These are phyloP conservation scores for Parascedosporium putredinis DNA, from an alignment of 2,329 filamentous ascomycete genomes.

Conservation along the genomic window DNA sequence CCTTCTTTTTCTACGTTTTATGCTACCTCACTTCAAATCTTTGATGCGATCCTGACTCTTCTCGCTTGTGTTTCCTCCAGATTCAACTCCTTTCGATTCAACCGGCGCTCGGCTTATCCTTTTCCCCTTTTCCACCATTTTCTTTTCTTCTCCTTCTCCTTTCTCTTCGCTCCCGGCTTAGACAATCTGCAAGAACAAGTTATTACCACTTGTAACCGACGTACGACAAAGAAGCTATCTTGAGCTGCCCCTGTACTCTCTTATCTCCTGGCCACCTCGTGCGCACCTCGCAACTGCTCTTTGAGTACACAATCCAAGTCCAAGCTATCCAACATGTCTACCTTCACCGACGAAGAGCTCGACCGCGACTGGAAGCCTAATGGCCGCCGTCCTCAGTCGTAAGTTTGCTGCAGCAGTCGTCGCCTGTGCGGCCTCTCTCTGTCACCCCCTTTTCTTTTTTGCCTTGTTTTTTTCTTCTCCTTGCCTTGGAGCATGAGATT, in stretches of 20 bases:
- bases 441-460: no score
- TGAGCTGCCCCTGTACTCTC: background rate
- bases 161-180: background rate
- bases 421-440: no score
- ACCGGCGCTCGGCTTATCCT: background rate
- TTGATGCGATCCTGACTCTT: background rate
- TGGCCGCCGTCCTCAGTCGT: conserved; percentile 73
- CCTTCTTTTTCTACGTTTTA: no score
- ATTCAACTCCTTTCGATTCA: no score
- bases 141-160: no score
- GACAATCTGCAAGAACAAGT: background rate
- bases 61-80: background rate
- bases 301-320: conserved; percentile 6
- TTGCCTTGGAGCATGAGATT: no score
- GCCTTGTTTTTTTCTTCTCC: no score
- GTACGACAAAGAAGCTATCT: background rate
- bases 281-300: background rate
- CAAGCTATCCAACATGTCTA: conserved; percentile 29
- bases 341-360: conserved; percentile 49
- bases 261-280: background rate
- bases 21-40: no score
- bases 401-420: conserved; percentile 32
- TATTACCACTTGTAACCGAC: no score
- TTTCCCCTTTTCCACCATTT: background rate
- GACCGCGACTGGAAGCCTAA: conserved; percentile 74